Evolutionary conservation across 805 yeast species (phyloP), one percentile per base, ranked within the genome.

Genomic region (Lipomyces japonicus): DNA sequence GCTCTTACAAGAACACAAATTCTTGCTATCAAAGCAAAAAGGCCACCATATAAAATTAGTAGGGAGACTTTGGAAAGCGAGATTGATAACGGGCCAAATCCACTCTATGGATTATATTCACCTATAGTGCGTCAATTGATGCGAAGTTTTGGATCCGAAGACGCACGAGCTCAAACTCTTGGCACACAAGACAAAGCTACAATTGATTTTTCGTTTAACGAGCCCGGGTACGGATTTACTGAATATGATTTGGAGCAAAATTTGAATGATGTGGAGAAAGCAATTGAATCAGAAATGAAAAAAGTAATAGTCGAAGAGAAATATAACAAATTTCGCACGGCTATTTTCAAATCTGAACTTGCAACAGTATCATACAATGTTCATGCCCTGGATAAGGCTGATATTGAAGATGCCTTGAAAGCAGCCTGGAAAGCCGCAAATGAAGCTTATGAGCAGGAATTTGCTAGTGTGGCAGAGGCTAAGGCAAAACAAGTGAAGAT

Each of bases 401-500:
- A 34, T 36, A 24, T 14, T 9, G 34, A 28, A 26, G 12, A n/a
- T 39, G 23, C 36, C 19, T 18, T 18, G 16, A 28, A 37, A 16
- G 38, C 37, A 14, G 51, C 51, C 23, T 18, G 24, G 16, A 7
- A 30, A 14, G 31, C 14, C 22, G 36, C 32, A 23, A 26, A 7
- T 24, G n/a, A n/a, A n/a, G n/a, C n/a, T n/a, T n/a, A n/a, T n/a
- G n/a, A n/a, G n/a, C n/a, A n/a, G n/a, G n/a, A n/a, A n/a, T n/a
- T n/a, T n/a, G n/a, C n/a, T n/a, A n/a, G n/a, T n/a, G n/a, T n/a
- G n/a, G n/a, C n/a, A n/a, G n/a, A n/a, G n/a, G n/a, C n/a, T n/a
- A n/a, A n/a, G 25, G 14, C 23, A 30, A n/a, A 21, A 30, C 22
- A 19, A 14, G 78, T 79, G 50, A 79, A 75, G 58, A 73, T 69